Percentiles rank a stretch among this genome's conserved stretches.
Evolutionary conservation across 257 asterid species (phyloP).

Genomic region (Phtheirospermum japonicum): DNA sequence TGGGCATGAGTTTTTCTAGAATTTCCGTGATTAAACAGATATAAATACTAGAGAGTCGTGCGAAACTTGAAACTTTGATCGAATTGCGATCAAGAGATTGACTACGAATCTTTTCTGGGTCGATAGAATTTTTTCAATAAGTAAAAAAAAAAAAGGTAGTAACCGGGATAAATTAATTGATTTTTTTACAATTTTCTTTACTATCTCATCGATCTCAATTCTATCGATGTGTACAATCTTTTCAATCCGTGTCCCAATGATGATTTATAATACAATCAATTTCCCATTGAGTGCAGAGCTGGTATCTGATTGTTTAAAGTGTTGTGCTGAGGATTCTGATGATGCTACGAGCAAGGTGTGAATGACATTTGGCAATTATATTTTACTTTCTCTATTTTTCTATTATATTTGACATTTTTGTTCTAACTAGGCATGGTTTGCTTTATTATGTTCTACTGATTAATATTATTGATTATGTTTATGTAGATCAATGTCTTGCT

Average conservation of each 20-base stretch:
- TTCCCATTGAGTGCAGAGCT: constrained; percentile 48
- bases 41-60: neutral
- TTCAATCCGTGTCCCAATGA: neutral
- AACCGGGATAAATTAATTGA: constrained; percentile 4
- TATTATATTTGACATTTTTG: neutral
- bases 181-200: neutral
- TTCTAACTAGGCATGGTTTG: neutral
- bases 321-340: constrained; percentile 96
- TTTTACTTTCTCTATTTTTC: neutral
- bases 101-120: neutral
- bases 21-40: too few relatives aligned
- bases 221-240: neutral
- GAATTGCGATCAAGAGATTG: constrained; percentile 8
- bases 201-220: constrained; percentile 6
- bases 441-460: constrained; percentile 5
- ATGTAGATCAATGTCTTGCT: neutral
- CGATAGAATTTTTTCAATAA: neutral
- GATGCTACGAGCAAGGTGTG: constrained; percentile 88
- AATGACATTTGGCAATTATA: neutral
- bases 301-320: constrained; percentile 77
- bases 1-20: too few relatives aligned
- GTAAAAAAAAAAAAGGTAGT: neutral
- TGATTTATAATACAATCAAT: constrained; percentile 1
- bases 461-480: neutral
- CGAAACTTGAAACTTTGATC: neutral